Evolutionary conservation across 2,329 filamentous ascomycete species (phyloP), one percentile per base, ranked within the genome.

Genomic region (Colletotrichum euphorbiae): DNA sequence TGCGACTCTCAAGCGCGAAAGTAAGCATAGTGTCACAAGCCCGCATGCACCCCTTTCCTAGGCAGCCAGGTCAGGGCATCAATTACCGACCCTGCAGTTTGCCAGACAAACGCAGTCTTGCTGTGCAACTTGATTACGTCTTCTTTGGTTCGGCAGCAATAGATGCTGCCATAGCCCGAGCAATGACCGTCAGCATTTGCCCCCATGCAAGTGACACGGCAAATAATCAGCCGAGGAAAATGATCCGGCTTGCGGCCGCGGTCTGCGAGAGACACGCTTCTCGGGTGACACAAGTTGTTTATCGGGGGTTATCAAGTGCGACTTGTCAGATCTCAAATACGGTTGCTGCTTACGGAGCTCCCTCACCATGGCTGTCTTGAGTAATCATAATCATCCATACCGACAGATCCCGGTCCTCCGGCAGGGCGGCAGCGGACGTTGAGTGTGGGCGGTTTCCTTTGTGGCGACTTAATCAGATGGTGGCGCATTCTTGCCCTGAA

Each of bases 301-400:
- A 31, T 50, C 56, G 56, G 56, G 31, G 45, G 45, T 61, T 61
- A 43, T 52, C 33, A 52, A 43, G 21, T 40, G 42, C 58, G 58
- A 61, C 58, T 42, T 52, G 46, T 61, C 58, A 61, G 58, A 52
- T 52, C 24, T 61, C 36, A 61, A 13, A 19, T 36, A 13, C n/a
- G 15, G 52, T 21, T n/a, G 31, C 33, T 61, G 58, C 46, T 61
- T 33, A 61, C 36, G 36, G 38, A 28, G 21, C 58, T 43, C 46
- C 46, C 24, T 61, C 48, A 40, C 24, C 56, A 54, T 50, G 24
- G 4, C 31, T 21, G 28, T 40, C 12, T 31, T 8, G 21, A 33
- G 36, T 28, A 52, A 21, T 43, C 36, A 43, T 17, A 21, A 19
- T 33, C 58, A 21, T n/a, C 45, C 36, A n/a, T 13, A 19, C 31